Evolutionary conservation across 75 land plant species (phyloP).

Genomic region (Gnetum montanum): DNA sequence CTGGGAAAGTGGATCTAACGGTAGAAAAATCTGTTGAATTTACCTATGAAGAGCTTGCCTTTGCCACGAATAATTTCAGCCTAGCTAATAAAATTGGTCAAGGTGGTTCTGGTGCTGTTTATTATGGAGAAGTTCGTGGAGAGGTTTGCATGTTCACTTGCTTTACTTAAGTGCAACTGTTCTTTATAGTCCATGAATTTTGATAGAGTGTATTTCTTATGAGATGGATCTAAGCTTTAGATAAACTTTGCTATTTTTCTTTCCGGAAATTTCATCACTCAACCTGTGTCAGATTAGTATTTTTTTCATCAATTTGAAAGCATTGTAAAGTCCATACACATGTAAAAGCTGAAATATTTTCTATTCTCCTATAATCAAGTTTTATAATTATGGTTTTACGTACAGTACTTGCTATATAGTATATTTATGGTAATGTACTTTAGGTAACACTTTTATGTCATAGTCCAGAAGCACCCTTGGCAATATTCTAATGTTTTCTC

Average conservation of each 20-base stretch:
- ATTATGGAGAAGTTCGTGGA: constrained; percentile 83
- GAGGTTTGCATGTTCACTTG: constrained; percentile 67
- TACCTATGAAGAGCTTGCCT: constrained; percentile 74
- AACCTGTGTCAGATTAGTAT: too few relatives aligned
- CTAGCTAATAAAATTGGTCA: constrained; percentile 79
- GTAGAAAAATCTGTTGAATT: constrained; percentile 92
- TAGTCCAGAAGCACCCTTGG: constrained; percentile 1
- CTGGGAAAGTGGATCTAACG: too few relatives aligned
- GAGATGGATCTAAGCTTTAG: too few relatives aligned
- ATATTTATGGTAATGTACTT: too few relatives aligned
- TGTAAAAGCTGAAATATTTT: neutral
- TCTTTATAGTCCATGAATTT: too few relatives aligned
- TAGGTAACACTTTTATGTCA: too few relatives aligned
- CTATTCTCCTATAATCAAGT: neutral
- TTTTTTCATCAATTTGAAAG: too few relatives aligned
- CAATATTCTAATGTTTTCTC: neutral
- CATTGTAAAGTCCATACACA: neutral
- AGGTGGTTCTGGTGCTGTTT: constrained; percentile 95
- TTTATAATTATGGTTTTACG: too few relatives aligned
- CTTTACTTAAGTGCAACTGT: neutral
- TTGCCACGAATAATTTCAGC: constrained; percentile 73
- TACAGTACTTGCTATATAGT: too few relatives aligned
- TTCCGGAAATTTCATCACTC: too few relatives aligned
- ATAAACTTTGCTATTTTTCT: too few relatives aligned
- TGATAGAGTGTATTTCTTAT: too few relatives aligned